These are phyloP conservation scores for Aphanomyces cochlioides DNA, from an alignment of 352 stramenopile genomes.

Conservation along the genomic window DNA sequence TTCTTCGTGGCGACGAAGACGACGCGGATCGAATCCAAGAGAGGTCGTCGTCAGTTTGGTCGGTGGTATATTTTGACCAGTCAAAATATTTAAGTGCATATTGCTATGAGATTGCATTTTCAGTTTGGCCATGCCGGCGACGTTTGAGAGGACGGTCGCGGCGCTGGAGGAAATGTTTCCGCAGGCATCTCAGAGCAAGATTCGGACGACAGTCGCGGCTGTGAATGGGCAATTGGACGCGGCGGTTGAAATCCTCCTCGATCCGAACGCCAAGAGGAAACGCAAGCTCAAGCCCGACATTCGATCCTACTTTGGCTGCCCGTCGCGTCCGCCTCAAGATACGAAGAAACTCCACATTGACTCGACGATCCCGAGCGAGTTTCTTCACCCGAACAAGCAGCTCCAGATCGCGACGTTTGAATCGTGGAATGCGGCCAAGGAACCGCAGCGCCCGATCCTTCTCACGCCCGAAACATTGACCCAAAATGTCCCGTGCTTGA, in stretches of 20 bases:
- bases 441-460: constrained; percentile 12
- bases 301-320: constrained; percentile 8
- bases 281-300: constrained; percentile 23
- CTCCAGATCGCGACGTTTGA: neutral
- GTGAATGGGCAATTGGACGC: constrained; percentile 5
- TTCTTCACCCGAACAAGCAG: neutral
- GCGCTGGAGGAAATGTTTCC: constrained; percentile 19
- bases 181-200: neutral
- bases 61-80: too few relatives aligned
- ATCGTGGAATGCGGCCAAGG: constrained; percentile 19
- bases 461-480: constrained; percentile 2
- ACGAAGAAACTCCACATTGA: constrained; percentile 11
- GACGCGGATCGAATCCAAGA: too few relatives aligned
- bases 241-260: constrained; percentile 11
- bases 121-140: neutral
- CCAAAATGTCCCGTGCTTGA: neutral
- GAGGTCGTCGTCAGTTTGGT: too few relatives aligned
- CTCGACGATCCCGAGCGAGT: neutral
- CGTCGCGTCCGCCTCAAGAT: neutral
- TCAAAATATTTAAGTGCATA: too few relatives aligned
- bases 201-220: neutral
- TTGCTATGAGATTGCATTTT: too few relatives aligned
- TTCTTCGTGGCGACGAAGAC: too few relatives aligned
- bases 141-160: neutral
- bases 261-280: constrained; percentile 3